Conservation (phyloP, 805 yeast genomes). For the Spathaspora hagerdaliae region DNA sequence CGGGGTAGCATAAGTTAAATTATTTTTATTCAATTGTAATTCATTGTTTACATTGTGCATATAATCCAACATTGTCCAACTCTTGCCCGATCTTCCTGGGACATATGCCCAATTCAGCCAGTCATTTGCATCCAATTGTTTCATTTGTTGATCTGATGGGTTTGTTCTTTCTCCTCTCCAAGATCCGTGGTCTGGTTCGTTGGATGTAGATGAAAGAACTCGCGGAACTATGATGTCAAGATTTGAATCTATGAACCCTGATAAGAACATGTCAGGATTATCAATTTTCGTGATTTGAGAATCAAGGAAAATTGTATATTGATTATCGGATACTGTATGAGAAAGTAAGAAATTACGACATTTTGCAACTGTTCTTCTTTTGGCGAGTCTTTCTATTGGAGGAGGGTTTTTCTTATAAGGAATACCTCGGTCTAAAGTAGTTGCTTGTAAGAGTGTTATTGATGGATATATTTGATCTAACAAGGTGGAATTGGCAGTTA, state of each 20-base stretch:
- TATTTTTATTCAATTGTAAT: constrained; percentile 6
- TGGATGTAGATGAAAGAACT: background rate
- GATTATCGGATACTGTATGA: constrained; percentile 22
- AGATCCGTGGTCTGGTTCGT: constrained; percentile 7
- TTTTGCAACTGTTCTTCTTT: constrained; percentile 31
- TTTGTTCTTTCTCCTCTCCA: constrained; percentile 36
- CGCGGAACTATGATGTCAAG: constrained; percentile 36
- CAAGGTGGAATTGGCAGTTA: background rate
- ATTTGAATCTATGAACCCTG: constrained; percentile 20
- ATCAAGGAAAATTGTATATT: constrained; percentile 32
- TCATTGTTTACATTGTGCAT: constrained; percentile 8
- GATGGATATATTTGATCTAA: background rate
- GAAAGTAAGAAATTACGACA: constrained; percentile 30
- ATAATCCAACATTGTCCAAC: constrained; percentile 25
- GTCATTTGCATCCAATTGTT: constrained; percentile 21
- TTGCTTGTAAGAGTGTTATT: background rate
- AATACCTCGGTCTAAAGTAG: background rate
- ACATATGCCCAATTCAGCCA: constrained; percentile 30
- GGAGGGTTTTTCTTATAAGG: no score
- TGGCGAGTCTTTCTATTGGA: no score
- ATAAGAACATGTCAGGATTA: constrained; percentile 16
- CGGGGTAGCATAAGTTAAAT: constrained; percentile 12
- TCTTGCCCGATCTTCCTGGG: constrained; percentile 27
- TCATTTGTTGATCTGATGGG: constrained; percentile 27
- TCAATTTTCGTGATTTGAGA: constrained; percentile 26